Conservation (phyloP, 768 basidiomycete genomes). For the Mycena maculata region DNA sequence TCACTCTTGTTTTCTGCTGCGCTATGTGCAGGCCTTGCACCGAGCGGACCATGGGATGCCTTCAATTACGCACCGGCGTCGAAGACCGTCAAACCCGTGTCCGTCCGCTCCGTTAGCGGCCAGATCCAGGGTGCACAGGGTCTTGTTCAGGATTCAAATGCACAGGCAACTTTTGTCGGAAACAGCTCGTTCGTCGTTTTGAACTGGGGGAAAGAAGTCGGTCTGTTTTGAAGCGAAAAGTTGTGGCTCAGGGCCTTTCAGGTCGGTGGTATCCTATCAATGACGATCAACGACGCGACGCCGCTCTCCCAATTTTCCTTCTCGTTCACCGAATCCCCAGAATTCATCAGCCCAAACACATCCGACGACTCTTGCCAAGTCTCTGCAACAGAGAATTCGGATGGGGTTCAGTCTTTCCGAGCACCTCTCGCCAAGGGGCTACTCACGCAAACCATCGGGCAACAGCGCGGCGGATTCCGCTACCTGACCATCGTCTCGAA, state of each 20-base stretch:
- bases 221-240: neutral
- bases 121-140: constrained; percentile 40
- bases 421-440: constrained; percentile 41
- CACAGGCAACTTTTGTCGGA: constrained; percentile 43
- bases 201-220: constrained; percentile 54
- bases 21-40: constrained; percentile 42
- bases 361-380: constrained; percentile 56
- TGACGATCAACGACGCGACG: constrained; percentile 43
- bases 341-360: constrained; percentile 56
- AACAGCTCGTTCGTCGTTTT: constrained; percentile 51
- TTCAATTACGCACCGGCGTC: constrained; percentile 55
- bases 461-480: constrained; percentile 60
- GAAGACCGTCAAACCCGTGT: constrained; percentile 46
- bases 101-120: constrained; percentile 42
- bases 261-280: constrained; percentile 48
- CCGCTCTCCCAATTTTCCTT: constrained; percentile 52
- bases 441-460: constrained; percentile 49
- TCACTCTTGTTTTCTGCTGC: neutral
- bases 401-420: constrained; percentile 50
- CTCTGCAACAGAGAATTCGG: constrained; percentile 40
- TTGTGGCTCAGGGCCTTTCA: constrained; percentile 19
- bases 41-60: constrained; percentile 55
- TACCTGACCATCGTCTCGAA: constrained; percentile 59
- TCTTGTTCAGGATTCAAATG: constrained; percentile 39
- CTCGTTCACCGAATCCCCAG: constrained; percentile 62